These are phyloP conservation scores for Kodamaea fukazawae DNA, from an alignment of 805 yeast species.

Conservation along the genomic window DNA sequence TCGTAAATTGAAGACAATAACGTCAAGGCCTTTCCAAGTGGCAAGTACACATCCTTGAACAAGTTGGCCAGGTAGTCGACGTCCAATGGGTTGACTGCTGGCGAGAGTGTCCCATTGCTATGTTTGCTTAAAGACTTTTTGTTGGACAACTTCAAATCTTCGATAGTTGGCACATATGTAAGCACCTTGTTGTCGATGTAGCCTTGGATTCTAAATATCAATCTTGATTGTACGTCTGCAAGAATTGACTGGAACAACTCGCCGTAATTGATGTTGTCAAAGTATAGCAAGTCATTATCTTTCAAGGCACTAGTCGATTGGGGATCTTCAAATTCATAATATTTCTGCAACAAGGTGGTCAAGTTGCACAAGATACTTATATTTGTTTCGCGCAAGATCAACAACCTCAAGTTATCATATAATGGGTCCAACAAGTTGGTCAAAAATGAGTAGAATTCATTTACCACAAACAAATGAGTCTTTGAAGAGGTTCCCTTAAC, in stretches of 20 bases:
- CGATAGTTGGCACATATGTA: constrained; percentile 61
- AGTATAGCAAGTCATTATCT: constrained; percentile 30
- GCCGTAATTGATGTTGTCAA: constrained; percentile 45
- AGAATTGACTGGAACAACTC: constrained; percentile 66
- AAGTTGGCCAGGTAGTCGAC: constrained; percentile 37
- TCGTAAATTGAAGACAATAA: constrained; percentile 77
- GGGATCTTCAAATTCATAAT: constrained; percentile 61
- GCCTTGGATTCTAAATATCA: constrained; percentile 75
- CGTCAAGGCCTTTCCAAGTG: constrained; percentile 64
- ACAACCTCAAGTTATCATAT: constrained; percentile 65
- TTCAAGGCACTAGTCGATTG: constrained; percentile 66
- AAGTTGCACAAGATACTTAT: constrained; percentile 72
- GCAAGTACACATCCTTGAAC: constrained; percentile 59
- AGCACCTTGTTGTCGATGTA: constrained; percentile 68
- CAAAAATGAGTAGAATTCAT: constrained; percentile 55
- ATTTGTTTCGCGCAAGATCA: constrained; percentile 66
- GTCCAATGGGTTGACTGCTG: constrained; percentile 18
- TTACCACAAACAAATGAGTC: constrained; percentile 7
- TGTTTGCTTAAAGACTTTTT: constrained; percentile 2
- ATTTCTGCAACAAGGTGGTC: constrained; percentile 64
- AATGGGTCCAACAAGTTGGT: constrained; percentile 70
- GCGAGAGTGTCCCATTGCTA: not conserved
- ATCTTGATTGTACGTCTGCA: constrained; percentile 74
- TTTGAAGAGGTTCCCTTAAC: constrained; percentile 10
- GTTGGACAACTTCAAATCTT: constrained; percentile 51